phyloP scores from a whole-genome alignment of 768 basidiomycete genomes.

The Lactarius hengduanensis region DNA sequence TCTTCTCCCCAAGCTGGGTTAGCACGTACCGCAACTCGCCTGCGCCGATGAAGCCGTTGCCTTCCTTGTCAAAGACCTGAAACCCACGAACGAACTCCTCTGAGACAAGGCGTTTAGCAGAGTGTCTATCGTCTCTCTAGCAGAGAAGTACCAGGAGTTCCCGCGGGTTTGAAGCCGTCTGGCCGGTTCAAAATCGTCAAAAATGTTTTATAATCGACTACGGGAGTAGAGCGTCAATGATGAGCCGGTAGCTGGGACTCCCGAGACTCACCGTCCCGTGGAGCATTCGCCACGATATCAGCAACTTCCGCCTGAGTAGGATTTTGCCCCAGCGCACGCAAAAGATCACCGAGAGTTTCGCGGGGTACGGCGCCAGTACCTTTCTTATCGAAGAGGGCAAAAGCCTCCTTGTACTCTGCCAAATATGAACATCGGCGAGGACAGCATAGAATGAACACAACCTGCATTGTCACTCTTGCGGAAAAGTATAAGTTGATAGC shows the following conservation, averaged over 20 bases:
- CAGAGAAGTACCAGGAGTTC: constrained; percentile 76
- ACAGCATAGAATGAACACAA: constrained; percentile 22
- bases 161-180: constrained; percentile 96
- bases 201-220: constrained; percentile 94
- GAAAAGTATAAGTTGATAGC: not conserved
- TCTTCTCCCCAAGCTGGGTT: constrained; percentile 98
- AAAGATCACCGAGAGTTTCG: constrained; percentile 86
- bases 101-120: constrained; percentile 34
- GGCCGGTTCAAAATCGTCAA: constrained; percentile 88
- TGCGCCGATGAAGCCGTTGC: constrained; percentile 87
- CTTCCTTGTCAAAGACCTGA: constrained; percentile 97
- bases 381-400: constrained; percentile 96
- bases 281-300: constrained; percentile 70
- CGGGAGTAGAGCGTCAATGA: constrained; percentile 1
- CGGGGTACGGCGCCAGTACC: constrained; percentile 89
- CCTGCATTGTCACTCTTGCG: constrained; percentile 56
- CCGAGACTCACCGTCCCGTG: constrained; percentile 63
- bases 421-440: constrained; percentile 9
- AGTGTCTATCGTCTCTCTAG: not conserved
- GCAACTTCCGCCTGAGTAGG: constrained; percentile 98
- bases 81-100: constrained; percentile 99
- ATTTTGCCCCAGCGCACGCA: constrained; percentile 95
- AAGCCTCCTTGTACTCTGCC: constrained; percentile 92
- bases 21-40: constrained; percentile 79
- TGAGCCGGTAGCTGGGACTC: not conserved